Evolutionary conservation across 139 green algal species (phyloP).

Genomic region (Marvania coccoides): DNA sequence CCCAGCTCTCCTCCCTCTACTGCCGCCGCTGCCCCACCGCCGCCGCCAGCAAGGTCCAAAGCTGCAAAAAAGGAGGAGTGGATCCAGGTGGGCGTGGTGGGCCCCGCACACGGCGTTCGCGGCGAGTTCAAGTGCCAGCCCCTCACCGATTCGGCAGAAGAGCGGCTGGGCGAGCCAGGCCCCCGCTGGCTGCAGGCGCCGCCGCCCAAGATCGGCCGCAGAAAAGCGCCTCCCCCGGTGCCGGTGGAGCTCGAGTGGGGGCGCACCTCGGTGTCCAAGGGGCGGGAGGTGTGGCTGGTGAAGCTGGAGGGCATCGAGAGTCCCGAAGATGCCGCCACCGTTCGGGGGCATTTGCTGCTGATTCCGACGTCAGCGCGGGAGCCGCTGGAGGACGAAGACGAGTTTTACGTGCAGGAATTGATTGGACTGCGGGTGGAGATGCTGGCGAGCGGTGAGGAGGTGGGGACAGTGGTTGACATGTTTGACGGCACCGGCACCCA

Average conservation of each 20-base stretch:
- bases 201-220: conserved; percentile 12
- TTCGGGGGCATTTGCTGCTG: conserved; percentile 29
- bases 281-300: conserved; percentile 34
- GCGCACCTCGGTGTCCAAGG: conserved; percentile 25
- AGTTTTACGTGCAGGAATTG: conserved; percentile 45
- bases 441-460: conserved; percentile 4
- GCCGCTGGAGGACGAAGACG: conserved; percentile 37
- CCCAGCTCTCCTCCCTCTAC: too few species aligned
- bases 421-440: conserved; percentile 25
- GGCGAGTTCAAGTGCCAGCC: conserved; percentile 46
- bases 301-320: conserved; percentile 33
- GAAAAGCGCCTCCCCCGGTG: background rate
- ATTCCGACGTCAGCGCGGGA: conserved; percentile 13
- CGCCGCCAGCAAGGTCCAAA: too few species aligned
- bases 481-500: conserved; percentile 42
- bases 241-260: conserved; percentile 20
- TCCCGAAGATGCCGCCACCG: conserved; percentile 17
- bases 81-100: conserved; percentile 36
- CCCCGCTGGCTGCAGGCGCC: conserved; percentile 19
- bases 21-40: too few species aligned
- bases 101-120: conserved; percentile 33
- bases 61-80: too few species aligned
- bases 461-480: conserved; percentile 30
- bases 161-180: conserved; percentile 30
- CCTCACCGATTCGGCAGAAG: conserved; percentile 42